Evolutionary conservation across 2,329 filamentous ascomycete species (phyloP).

Genomic region (Dothistroma pini): DNA sequence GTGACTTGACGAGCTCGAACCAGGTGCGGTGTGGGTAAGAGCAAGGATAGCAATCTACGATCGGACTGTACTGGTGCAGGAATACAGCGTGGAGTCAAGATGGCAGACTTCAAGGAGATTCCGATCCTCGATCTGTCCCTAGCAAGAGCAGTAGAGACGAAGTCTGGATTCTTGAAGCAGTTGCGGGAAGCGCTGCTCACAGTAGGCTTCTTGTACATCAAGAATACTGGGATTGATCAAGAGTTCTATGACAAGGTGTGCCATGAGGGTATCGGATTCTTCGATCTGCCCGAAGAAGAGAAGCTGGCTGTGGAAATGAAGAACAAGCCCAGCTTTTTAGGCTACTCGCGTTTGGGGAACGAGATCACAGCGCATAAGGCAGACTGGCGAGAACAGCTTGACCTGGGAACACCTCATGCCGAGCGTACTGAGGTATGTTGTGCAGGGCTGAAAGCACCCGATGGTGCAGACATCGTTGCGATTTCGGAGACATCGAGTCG

Average conservation of each 20-base stretch:
- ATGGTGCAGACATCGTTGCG: no score
- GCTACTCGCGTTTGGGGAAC: slow-evolving; percentile 46
- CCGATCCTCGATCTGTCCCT: slow-evolving; percentile 73
- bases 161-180: slow-evolving; percentile 66
- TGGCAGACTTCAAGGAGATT: slow-evolving; percentile 60
- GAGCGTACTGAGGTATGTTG: slow-evolving; percentile 49
- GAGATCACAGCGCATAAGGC: slow-evolving; percentile 67
- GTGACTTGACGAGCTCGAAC: slow-evolving; percentile 1
- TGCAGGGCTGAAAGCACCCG: no score
- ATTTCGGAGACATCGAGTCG: no score
- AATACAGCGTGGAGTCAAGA: not conserved
- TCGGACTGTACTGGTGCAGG: slow-evolving; percentile 1
- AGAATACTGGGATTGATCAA: slow-evolving; percentile 70
- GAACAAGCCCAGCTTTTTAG: slow-evolving; percentile 42
- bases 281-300: slow-evolving; percentile 69
- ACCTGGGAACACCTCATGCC: slow-evolving; percentile 75
- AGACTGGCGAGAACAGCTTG: slow-evolving; percentile 83
- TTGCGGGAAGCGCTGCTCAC: slow-evolving; percentile 74
- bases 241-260: slow-evolving; percentile 64
- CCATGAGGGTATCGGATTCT: slow-evolving; percentile 66
- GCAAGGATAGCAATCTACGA: not conserved
- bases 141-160: slow-evolving; percentile 61
- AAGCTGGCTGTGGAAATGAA: slow-evolving; percentile 61
- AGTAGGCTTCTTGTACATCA: slow-evolving; percentile 84
- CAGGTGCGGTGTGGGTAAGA: not conserved